Evolutionary conservation across 257 asterid genomes (phyloP).

Genomic region (Solanum arcanum): DNA sequence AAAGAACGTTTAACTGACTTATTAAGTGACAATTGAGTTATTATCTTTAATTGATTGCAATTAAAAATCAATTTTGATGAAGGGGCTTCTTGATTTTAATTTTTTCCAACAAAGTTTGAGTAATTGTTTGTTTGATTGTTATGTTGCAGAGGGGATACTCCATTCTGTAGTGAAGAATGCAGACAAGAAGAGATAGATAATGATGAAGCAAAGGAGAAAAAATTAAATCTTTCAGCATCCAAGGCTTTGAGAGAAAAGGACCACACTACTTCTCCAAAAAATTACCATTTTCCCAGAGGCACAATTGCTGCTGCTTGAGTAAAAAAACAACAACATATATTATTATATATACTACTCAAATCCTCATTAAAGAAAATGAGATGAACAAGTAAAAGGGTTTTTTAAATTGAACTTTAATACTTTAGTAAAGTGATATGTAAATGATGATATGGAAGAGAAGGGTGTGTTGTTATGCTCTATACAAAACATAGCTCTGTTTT

Average conservation of each 20-base stretch:
- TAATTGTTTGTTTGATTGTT: not conserved
- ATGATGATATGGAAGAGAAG: not conserved
- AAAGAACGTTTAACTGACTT: too few relatives aligned
- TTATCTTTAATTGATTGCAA: too few relatives aligned
- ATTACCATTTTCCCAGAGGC: conserved; percentile 33
- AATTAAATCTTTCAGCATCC: conserved; percentile 17
- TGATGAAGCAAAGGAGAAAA: conserved; percentile 34
- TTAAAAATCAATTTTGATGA: too few relatives aligned
- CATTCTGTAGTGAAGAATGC: conserved; percentile 44
- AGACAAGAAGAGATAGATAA: conserved; percentile 36
- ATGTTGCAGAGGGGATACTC: conserved; percentile 32
- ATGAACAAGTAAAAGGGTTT: not conserved
- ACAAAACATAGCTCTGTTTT: not conserved
- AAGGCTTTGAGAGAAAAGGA: conserved; percentile 29
- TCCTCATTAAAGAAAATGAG: not conserved
- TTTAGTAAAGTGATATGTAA: not conserved
- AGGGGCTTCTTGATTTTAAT: not conserved
- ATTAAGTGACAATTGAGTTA: too few relatives aligned
- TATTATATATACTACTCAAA: not conserved
- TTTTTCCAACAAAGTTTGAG: not conserved
- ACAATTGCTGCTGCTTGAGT: conserved; percentile 70
- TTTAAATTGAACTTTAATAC: not conserved
- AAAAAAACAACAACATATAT: not conserved
- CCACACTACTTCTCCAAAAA: conserved; percentile 35
- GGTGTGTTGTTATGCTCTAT: not conserved